These are phyloP conservation scores for Fusarium nurragi DNA, from an alignment of 2,329 filamentous ascomycete species.

Conservation along the genomic window DNA sequence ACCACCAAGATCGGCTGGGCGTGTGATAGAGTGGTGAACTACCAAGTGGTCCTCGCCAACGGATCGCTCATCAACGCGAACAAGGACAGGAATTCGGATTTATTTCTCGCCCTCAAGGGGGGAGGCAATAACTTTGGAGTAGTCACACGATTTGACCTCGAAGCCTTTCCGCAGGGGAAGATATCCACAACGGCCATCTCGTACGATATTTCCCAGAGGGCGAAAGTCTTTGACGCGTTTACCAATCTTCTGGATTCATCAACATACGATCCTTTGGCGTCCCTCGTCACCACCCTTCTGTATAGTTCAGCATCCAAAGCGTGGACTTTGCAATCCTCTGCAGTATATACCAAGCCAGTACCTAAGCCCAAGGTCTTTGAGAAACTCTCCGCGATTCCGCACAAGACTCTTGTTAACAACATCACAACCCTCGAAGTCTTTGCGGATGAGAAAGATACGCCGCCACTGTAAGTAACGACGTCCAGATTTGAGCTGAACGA, in stretches of 20 bases:
- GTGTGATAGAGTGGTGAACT: constrained; percentile 4
- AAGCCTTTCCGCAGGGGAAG: background rate
- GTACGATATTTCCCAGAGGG: background rate
- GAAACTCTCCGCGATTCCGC: background rate
- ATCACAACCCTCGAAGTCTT: background rate
- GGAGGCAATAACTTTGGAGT: constrained; percentile 20
- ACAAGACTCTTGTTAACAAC: background rate
- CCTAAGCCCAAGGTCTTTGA: background rate
- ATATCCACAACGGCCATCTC: background rate
- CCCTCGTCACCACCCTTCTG: background rate
- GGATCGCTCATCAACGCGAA: background rate
- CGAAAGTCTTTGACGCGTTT: background rate
- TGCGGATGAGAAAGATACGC: background rate
- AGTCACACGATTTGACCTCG: constrained; percentile 33
- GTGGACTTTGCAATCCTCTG: background rate
- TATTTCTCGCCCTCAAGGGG: constrained; percentile 3
- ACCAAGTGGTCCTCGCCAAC: background rate
- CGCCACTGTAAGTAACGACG: background rate
- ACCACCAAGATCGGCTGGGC: background rate
- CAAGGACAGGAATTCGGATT: background rate
- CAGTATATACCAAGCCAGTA: background rate
- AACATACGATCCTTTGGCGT: background rate
- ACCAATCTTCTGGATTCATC: background rate
- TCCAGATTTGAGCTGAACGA: fast-evolving
- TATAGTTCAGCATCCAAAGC: background rate